Evolutionary conservation across 305 asterid species (phyloP), one percentile per base, ranked within the genome.

Genomic region (Petunia hybrid): DNA sequence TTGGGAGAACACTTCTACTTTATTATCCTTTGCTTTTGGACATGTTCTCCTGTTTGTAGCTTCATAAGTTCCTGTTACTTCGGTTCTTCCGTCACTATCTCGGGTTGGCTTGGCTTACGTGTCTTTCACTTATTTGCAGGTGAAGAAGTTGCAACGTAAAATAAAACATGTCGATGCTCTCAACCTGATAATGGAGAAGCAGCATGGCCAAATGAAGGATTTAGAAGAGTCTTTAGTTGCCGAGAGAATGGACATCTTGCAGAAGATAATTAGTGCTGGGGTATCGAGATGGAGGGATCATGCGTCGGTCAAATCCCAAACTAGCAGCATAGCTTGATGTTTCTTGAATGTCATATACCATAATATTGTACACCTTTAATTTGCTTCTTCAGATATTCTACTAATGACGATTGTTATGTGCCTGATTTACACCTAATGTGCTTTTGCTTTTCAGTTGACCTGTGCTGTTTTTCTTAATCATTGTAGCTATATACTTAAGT

Each of bases 81-180:
- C 8, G 2, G 4, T 68, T 42, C 76, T 68, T 43, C 40, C 16
- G 42, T 46, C 43, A 31, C 31, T 60, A 35, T 55, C 63, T 53
- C 63, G 46, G 48, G 51, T 61, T 59, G 61, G 73, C 16, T 56
- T 41, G 78, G 31, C 81, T 77, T 16, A 31, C 42, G 48, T 42
- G 31, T 31, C 71, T 77, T 59, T 80, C 81, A 61, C 59, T 67
- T 79, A 82, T 71, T 73, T 78, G 63, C 84, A 95, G 98, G 78
- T 87, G 77, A 91, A 87, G 88, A 95, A 95, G 83, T 42, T 95
- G 86, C 86, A 86, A 53, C 88, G 87, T 78, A 95, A 95, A 90
- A 82, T 89, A 87, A 88, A 89, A 84, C 84, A 83, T 81, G 83
- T 91, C 60, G 96, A 91, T 53, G 95, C 90, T 46, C 86, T 92